These are phyloP conservation scores for Nitzschia sp. DNA, from an alignment of 108 stramenopile genomes.

Conservation along the genomic window DNA sequence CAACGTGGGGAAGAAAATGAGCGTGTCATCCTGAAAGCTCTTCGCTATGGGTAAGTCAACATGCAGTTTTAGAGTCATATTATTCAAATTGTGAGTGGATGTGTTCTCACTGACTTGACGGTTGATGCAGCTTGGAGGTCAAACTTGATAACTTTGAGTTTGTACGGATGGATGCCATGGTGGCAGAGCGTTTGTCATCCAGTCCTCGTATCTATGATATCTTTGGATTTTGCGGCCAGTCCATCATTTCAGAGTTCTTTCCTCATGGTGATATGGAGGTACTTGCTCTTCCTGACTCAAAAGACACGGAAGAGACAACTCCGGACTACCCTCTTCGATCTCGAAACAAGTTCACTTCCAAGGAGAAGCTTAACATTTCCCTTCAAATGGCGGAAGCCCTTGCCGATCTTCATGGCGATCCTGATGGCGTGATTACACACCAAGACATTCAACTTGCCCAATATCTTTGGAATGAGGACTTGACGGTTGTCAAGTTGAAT, in stretches of 20 bases:
- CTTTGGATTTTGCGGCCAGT: conserved; percentile 70
- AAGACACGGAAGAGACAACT: conserved; percentile 21
- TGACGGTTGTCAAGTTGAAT: conserved; percentile 60
- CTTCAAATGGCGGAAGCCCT: conserved; percentile 68
- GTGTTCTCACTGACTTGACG: neutral
- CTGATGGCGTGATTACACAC: conserved; percentile 59
- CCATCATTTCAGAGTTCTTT: conserved; percentile 49
- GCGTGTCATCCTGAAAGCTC: conserved; percentile 21
- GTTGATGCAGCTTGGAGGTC: neutral
- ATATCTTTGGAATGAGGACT: conserved; percentile 48
- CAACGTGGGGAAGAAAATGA: conserved; percentile 26
- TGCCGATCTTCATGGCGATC: conserved; percentile 66
- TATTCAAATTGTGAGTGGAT: neutral
- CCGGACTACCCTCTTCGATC: neutral
- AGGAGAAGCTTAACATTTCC: conserved; percentile 54
- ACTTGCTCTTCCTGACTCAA: conserved; percentile 8
- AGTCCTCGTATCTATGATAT: conserved; percentile 66
- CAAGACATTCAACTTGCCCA: conserved; percentile 65
- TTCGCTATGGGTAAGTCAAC: conserved; percentile 2
- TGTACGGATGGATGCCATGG: conserved; percentile 71
- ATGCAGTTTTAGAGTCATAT: neutral
- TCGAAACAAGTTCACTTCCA: conserved; percentile 1
- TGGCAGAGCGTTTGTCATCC: conserved; percentile 67
- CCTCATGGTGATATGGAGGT: conserved; percentile 51
- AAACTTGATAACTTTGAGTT: conserved; percentile 9